Evolutionary conservation across 192 early-diverging fungal species (phyloP), one percentile per base, ranked within the genome.

Genomic region (Funneliformis mosseae): DNA sequence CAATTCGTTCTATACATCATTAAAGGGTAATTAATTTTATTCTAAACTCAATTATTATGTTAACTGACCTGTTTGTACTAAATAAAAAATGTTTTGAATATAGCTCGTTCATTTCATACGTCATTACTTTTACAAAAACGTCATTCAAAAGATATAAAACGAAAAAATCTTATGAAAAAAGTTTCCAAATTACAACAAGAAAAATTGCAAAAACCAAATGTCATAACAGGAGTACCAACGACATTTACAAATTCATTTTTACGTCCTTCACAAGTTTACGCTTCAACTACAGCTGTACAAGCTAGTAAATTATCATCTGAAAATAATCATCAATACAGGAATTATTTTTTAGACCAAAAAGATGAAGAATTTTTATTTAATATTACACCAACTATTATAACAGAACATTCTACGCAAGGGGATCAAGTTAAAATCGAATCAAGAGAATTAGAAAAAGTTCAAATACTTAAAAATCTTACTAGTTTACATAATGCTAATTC

Each of bases 401-500:
- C 67, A 46, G 79, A 81, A 45, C 73, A 43, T 77, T 28, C 74
- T 63, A 12, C 45, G 76, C 7, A 66, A 80, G 41, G 79, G 81
- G n/a, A 81, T 74, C 23, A 82, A 79, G 79, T 77, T 38, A 66
- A 87, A 69, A 81, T 84, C 81, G 38, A 85, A 71, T 66, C 84
- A 83, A 42, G 66, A 78, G 87, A 88, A 73, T 74, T 81, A 83
- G 70, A 69, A 33, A 91, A 93, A 83, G 89, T 87, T 18, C 90
- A 93, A 70, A 84, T 91, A 33, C 85, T 95, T 42, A 85, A 91
- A 42, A 91, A 91, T 43, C 92, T 97, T 50, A 84, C 95, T 48
- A 88, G 92, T 43, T 83, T 97, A 74, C 93, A 96, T 81, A 99
- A 96, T 81, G 92, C 93, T 16, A 93, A 89, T 81, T 88, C 92